Base-by-base conservation (phyloP, 2,329 filamentous ascomycete species). In the Phialophora chinensis region DNA sequence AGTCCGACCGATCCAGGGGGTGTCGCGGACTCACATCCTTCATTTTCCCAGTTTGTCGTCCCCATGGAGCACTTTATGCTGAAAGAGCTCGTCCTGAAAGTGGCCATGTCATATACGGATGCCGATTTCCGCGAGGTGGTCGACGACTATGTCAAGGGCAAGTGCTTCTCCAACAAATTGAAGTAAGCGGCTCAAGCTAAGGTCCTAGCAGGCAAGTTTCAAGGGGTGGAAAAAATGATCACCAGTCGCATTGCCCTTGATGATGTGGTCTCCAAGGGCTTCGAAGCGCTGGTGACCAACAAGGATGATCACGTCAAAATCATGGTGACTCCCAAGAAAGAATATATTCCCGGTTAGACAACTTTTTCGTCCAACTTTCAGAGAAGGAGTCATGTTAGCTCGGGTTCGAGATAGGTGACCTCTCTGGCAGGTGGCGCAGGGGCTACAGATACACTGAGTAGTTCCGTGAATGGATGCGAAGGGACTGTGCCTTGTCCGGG, bases 271-370 rank as follows among this genome's bases (percentile, higher is more conserved):
- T 80, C 87, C 29, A 79, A 84, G 35, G 87, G 86, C 0, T 85
- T 89, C 69, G 79, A 83, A 65, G 80, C 84, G 1, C 75, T 89
- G 59, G 83, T 87, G 33, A 75, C 83, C 10, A 82, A 88, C 66
- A 87, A 86, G 71, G 85, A 88, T 42, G 84, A 81, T 57, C 85
- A 88, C 71, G 85, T 88, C 25, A 89, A 89, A 76, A 85, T 89
- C 31, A 69, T 89, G 42, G 83, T 89, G 7, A 75, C 75, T 6
- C 71, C 75, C 0, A 68, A 50, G 47, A 50, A 23, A 25, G 11
- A 14, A 11, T 17, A 12, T 50, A 3, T 50, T 20, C 7, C 12
- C 17, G 14, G 4, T 17, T 42, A 42, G 38, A n/a, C 33, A 8
- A 2, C 33, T 35, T 3, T 35, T 10, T 35, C 33, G 33, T 35